Conservation (phyloP, 2,329 filamentous ascomycete genomes). For the Penicillium sclerotiorum region DNA sequence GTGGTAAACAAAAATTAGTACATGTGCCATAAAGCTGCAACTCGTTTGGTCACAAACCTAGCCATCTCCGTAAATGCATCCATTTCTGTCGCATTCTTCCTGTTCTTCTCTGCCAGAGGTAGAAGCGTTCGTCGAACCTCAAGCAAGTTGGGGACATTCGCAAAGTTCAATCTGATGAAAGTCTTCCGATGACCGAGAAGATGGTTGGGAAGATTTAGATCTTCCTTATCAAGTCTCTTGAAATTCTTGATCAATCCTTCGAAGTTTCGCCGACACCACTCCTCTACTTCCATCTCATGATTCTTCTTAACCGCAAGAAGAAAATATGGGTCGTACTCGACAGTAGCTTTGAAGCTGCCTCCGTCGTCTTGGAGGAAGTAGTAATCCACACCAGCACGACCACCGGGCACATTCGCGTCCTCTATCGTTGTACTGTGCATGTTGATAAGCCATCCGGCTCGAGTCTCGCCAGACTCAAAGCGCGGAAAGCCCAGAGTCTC, state of each 20-base stretch:
- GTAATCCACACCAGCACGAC: constrained; percentile 88
- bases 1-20: constrained; percentile 29
- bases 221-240: constrained; percentile 83
- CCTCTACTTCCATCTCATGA: constrained; percentile 89
- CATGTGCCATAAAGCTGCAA: no score
- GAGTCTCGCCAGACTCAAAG: constrained; percentile 84
- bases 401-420: constrained; percentile 80
- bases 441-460: constrained; percentile 91
- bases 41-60: constrained; percentile 54
- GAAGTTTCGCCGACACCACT: constrained; percentile 80
- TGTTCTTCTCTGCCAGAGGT: constrained; percentile 94
- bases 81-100: constrained; percentile 93
- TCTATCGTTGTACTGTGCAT: constrained; percentile 86
- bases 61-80: constrained; percentile 97
- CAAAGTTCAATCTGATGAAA: constrained; percentile 83
- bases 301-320: constrained; percentile 86
- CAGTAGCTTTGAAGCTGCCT: constrained; percentile 89
- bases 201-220: constrained; percentile 93
- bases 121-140: constrained; percentile 81
- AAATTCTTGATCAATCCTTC: constrained; percentile 82
- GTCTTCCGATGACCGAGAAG: constrained; percentile 85
- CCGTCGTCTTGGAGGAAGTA: constrained; percentile 94
- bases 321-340: constrained; percentile 97
- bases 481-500: constrained; percentile 92
- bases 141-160: constrained; percentile 83